Evolutionary conservation across 208 protist species (phyloP).

Genomic region (Entamoeba histolytica): DNA sequence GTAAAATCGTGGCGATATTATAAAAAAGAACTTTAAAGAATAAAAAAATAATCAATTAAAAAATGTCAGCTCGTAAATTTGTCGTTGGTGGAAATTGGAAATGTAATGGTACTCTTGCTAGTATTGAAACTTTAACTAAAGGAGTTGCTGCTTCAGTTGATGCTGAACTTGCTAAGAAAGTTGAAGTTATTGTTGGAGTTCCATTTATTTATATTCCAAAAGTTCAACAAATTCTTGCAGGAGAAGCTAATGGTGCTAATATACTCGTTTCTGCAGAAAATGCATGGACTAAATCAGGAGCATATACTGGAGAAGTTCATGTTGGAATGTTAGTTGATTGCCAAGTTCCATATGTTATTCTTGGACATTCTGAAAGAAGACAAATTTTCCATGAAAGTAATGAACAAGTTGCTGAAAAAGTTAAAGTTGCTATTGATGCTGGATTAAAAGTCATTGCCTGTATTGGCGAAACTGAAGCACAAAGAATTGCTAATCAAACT

Average conservation of each 20-base stretch:
- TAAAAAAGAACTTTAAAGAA: background rate
- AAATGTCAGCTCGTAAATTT: conserved; percentile 1
- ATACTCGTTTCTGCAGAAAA: conserved; percentile 11
- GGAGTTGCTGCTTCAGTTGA: background rate
- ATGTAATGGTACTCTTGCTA: conserved; percentile 17
- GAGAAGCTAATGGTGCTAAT: background rate
- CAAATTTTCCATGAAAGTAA: conserved; percentile 39
- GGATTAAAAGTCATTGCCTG: conserved; percentile 77
- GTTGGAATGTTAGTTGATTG: conserved; percentile 68
- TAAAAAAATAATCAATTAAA: background rate
- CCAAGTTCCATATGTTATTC: conserved; percentile 64
- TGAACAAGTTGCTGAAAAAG: conserved; percentile 64
- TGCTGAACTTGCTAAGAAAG: background rate
- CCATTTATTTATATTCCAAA: conserved; percentile 6
- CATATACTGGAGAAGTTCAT: conserved; percentile 14
- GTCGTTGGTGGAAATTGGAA: conserved; percentile 32
- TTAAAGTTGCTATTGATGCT: conserved; percentile 42
- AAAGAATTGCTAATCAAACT: conserved; percentile 64
- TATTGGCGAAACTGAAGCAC: conserved; percentile 73
- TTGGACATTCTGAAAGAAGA: conserved; percentile 86
- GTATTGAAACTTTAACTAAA: background rate
- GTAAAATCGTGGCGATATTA: no score
- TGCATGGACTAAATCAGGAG: conserved; percentile 6
- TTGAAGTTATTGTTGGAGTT: conserved; percentile 22
- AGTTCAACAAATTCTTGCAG: background rate